A percentile compares a stretch with the other conserved stretches of the same genome.
These are phyloP conservation scores for Cyclotella distinguenda DNA, from an alignment of 108 stramenopile species.

Conservation along the genomic window DNA sequence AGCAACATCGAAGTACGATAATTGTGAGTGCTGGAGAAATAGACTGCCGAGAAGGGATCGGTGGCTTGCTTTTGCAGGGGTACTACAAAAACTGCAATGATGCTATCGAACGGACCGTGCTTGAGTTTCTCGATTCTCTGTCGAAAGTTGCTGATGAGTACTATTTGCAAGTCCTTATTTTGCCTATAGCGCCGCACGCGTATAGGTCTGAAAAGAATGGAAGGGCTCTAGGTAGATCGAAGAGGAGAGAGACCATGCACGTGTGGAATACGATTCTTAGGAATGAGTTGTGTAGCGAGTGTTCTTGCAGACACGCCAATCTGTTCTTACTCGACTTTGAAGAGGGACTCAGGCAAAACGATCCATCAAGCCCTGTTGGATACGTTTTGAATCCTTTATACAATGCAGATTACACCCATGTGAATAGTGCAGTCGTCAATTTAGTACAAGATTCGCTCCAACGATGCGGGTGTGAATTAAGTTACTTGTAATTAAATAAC, in stretches of 20 bases:
- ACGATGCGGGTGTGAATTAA: conserved; percentile 35
- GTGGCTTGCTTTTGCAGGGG: conserved; percentile 47
- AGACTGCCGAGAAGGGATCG: conserved; percentile 65
- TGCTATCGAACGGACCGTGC: conserved; percentile 44
- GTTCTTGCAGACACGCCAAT: not conserved
- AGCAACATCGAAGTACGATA: conserved; percentile 14
- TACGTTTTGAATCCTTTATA: conserved; percentile 48
- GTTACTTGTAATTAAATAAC: no score
- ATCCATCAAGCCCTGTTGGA: conserved; percentile 34
- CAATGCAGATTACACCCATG: conserved; percentile 68
- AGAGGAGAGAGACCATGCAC: conserved; percentile 41
- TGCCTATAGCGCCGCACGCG: conserved; percentile 61
- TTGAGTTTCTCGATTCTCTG: conserved; percentile 41
- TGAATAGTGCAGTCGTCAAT: conserved; percentile 53
- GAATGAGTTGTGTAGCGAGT: conserved; percentile 15
- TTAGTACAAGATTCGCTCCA: conserved; percentile 37
- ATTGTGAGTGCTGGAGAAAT: conserved; percentile 66
- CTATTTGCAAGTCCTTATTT: conserved; percentile 41
- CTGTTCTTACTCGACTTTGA: conserved; percentile 53
- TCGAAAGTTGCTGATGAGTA: conserved; percentile 16
- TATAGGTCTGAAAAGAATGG: conserved; percentile 51
- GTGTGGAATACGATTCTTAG: conserved; percentile 56
- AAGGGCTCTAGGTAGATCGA: conserved; percentile 45
- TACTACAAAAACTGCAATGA: conserved; percentile 41
- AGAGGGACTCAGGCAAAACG: conserved; percentile 17